phyloP scores from a whole-genome alignment of 352 stramenopile species.

The Saprolegnia diclina region DNA sequence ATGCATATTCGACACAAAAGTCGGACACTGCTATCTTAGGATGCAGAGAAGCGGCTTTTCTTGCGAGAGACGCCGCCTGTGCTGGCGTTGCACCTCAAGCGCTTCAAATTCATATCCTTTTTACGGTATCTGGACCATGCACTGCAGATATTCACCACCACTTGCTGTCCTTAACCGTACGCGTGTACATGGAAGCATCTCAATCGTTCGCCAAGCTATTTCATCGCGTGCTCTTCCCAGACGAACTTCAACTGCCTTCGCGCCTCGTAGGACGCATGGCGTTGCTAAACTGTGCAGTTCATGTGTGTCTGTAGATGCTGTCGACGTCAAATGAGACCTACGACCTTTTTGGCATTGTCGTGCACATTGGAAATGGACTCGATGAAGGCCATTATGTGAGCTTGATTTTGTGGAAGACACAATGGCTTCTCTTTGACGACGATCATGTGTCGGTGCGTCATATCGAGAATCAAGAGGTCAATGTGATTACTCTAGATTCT shows the following conservation, averaged over 20 bases:
- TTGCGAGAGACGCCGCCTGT: constrained; percentile 18
- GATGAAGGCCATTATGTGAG: constrained; percentile 38
- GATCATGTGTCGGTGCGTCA: constrained; percentile 30
- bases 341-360: constrained; percentile 31
- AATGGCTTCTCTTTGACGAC: constrained; percentile 40
- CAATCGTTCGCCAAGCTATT: constrained; percentile 38
- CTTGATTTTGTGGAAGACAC: constrained; percentile 30
- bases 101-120: constrained; percentile 28
- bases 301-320: background rate
- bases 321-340: background rate
- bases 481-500: background rate
- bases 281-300: background rate
- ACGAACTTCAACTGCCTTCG: constrained; percentile 13
- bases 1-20: background rate
- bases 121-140: background rate
- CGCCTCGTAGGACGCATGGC: background rate
- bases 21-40: constrained; percentile 14
- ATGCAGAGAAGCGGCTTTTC: constrained; percentile 28
- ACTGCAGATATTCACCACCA: background rate
- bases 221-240: constrained; percentile 30
- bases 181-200: constrained; percentile 29
- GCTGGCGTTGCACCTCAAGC: constrained; percentile 27
- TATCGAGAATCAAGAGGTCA: background rate
- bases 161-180: background rate
- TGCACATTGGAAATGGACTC: constrained; percentile 36